Percentiles rank a stretch among this genome's conserved stretches.
phyloP scores from a whole-genome alignment of 1,284 basidiomycete genomes.

The Leccinum huronense region DNA sequence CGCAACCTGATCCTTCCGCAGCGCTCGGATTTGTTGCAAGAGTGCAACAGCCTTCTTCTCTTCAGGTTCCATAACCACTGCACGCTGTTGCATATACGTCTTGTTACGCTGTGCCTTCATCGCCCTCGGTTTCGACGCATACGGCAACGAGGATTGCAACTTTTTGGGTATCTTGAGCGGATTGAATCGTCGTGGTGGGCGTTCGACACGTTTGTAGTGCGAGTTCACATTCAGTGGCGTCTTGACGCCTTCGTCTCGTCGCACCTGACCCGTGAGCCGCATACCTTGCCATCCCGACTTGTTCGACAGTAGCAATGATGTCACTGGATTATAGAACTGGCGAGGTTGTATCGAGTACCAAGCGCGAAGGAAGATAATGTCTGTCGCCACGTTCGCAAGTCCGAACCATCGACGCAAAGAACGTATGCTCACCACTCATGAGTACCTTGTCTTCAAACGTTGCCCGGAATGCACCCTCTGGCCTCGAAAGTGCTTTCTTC shows the following conservation, averaged over 20 bases:
- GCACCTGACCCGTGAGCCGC: conserved; percentile 92
- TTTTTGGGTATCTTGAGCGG: conserved; percentile 86
- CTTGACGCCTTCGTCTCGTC: conserved; percentile 80
- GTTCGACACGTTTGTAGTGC: conserved; percentile 81
- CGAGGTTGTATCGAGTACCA: conserved; percentile 97
- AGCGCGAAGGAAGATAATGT: conserved; percentile 93
- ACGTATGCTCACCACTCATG: conserved; percentile 75
- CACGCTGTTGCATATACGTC: conserved; percentile 90
- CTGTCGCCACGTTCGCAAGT: conserved; percentile 40
- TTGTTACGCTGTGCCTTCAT: conserved; percentile 71
- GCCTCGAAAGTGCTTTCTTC: conserved; percentile 92
- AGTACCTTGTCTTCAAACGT: conserved; percentile 99
- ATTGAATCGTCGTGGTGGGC: conserved; percentile 86
- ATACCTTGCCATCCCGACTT: conserved; percentile 87
- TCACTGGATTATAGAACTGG: conserved; percentile 97
- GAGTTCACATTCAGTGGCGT: conserved; percentile 86
- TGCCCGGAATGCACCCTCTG: conserved; percentile 93
- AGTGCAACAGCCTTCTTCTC: conserved; percentile 93
- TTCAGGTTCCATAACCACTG: conserved; percentile 92
- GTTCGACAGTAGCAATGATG: conserved; percentile 81
- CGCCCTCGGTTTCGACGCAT: conserved; percentile 87
- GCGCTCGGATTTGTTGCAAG: conserved; percentile 91
- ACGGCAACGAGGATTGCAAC: conserved; percentile 87
- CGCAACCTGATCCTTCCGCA: conserved; percentile 84
- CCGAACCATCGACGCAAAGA: background rate